These are phyloP conservation scores for Volutella citrinella DNA, from an alignment of 2,329 filamentous ascomycete genomes.

Conservation along the genomic window DNA sequence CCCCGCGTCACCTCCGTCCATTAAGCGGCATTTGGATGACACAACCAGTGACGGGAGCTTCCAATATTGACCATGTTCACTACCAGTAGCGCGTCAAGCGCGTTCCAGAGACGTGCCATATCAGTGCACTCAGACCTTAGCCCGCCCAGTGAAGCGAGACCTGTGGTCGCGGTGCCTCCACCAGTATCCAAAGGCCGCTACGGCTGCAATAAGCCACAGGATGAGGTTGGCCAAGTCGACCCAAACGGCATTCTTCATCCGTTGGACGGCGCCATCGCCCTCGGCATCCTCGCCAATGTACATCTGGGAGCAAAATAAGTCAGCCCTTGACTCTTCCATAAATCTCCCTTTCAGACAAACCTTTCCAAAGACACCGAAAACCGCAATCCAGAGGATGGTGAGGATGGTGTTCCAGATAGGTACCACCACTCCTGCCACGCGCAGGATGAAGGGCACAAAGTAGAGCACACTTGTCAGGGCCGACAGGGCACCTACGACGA, in stretches of 20 bases:
- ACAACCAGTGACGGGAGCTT: too few species aligned
- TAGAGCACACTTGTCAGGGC: conserved; percentile 64
- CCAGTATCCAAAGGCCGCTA: conserved; percentile 57
- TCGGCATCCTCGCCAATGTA: conserved; percentile 69
- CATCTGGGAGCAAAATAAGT: conserved; percentile 40
- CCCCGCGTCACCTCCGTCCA: too few species aligned
- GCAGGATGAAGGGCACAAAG: conserved; percentile 59
- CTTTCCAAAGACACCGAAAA: conserved; percentile 81
- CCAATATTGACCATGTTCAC: too few species aligned
- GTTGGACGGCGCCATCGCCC: conserved; percentile 59
- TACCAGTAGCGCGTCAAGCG: too few species aligned
- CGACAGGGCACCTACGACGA: conserved; percentile 64
- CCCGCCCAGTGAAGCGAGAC: conserved; percentile 58
- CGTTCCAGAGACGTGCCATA: too few species aligned
- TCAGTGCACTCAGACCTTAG: conserved; percentile 40
- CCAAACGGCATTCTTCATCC: conserved; percentile 89
- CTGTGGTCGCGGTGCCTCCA: conserved; percentile 50
- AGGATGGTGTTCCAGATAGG: conserved; percentile 71
- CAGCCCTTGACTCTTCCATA: conserved; percentile 10
- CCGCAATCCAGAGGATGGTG: conserved; percentile 73
- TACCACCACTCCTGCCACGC: conserved; percentile 43
- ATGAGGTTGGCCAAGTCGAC: conserved; percentile 72
- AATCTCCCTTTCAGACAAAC: conserved; percentile 30
- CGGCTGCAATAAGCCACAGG: conserved; percentile 68
- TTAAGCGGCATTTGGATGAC: too few species aligned